Conservation (phyloP, 2,329 filamentous ascomycete genomes). For the Fusarium sp. region DNA sequence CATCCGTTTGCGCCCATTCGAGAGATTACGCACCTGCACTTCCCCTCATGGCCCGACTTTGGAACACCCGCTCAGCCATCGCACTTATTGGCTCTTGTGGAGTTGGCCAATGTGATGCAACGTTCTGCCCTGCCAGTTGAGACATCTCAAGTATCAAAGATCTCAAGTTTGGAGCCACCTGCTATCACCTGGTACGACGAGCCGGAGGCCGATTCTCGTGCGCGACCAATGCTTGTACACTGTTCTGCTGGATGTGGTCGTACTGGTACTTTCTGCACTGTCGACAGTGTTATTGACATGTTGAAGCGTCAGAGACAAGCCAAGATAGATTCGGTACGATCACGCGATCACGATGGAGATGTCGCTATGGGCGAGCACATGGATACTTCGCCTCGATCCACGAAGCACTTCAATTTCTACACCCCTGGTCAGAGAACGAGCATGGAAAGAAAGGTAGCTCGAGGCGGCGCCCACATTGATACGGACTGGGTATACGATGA, state of each 20-base stretch:
- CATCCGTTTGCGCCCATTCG: slow-evolving; percentile 87
- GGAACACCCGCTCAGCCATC: slow-evolving; percentile 89
- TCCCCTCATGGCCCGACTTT: slow-evolving; percentile 97
- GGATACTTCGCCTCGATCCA: slow-evolving; percentile 46
- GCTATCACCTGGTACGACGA: slow-evolving; percentile 66
- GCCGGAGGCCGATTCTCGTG: slow-evolving; percentile 63
- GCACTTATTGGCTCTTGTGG: slow-evolving; percentile 89
- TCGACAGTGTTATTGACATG: slow-evolving; percentile 96
- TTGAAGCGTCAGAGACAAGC: slow-evolving; percentile 81
- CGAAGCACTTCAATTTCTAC: slow-evolving; percentile 42
- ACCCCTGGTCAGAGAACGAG: slow-evolving; percentile 30
- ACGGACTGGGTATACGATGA: slow-evolving; percentile 77
- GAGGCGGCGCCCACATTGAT: slow-evolving; percentile 51
- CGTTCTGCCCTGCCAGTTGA: slow-evolving; percentile 65
- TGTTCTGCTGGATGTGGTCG: slow-evolving; percentile 96
- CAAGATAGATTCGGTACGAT: slow-evolving; percentile 40
- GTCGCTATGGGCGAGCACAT: slow-evolving; percentile 56
- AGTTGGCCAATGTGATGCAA: slow-evolving; percentile 83
- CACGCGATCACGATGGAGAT: slow-evolving; percentile 57
- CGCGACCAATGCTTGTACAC: slow-evolving; percentile 87
- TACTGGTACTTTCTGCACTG: slow-evolving; percentile 95
- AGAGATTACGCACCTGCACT: slow-evolving; percentile 94
- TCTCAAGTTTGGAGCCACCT: slow-evolving; percentile 44
- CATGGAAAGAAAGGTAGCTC: slow-evolving; percentile 22
- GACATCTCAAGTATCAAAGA: slow-evolving; percentile 53